Evolutionary conservation across 148 eudicot species (phyloP).

Genomic region (Euryodendron excelsum): DNA sequence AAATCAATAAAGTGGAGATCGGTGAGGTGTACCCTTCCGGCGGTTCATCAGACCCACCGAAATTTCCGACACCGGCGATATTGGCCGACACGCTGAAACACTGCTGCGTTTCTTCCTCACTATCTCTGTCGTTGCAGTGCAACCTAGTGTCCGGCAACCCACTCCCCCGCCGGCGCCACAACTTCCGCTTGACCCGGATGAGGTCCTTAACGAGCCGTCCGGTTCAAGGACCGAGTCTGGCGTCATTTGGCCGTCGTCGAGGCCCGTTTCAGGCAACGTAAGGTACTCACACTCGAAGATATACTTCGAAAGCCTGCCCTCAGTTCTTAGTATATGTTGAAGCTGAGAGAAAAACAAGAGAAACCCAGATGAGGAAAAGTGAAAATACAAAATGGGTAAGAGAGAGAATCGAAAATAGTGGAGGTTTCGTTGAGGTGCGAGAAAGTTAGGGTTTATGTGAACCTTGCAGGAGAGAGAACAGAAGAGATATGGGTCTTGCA

Average conservation of each 20-base stretch:
- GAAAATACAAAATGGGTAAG: conserved; percentile 17
- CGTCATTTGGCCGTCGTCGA: conserved; percentile 41
- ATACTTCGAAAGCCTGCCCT: conserved; percentile 21
- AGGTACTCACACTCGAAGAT: conserved; percentile 25
- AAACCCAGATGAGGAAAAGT: conserved; percentile 19
- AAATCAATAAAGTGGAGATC: conserved; percentile 46
- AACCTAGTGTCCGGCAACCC: conserved; percentile 20
- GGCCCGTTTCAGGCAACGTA: conserved; percentile 29
- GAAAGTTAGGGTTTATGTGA: too few species aligned
- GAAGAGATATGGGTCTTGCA: conserved; percentile 39
- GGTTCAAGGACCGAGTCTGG: conserved; percentile 43
- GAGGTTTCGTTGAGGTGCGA: not conserved
- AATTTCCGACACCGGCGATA: conserved; percentile 17
- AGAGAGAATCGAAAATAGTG: not conserved
- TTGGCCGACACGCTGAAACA: conserved; percentile 11
- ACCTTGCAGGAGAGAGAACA: conserved; percentile 68
- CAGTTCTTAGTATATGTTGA: conserved; percentile 27
- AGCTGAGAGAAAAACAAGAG: conserved; percentile 28
- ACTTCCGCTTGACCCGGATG: conserved; percentile 29
- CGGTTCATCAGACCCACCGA: conserved; percentile 23
- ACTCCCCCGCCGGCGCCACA: conserved; percentile 15
- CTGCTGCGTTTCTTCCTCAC: conserved; percentile 40
- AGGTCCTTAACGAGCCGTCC: conserved; percentile 23
- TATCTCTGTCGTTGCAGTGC: conserved; percentile 36
- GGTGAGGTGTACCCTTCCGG: conserved; percentile 48